These are phyloP conservation scores for Phytopythium oedochilum DNA, from an alignment of 352 stramenopile genomes.

Conservation along the genomic window DNA sequence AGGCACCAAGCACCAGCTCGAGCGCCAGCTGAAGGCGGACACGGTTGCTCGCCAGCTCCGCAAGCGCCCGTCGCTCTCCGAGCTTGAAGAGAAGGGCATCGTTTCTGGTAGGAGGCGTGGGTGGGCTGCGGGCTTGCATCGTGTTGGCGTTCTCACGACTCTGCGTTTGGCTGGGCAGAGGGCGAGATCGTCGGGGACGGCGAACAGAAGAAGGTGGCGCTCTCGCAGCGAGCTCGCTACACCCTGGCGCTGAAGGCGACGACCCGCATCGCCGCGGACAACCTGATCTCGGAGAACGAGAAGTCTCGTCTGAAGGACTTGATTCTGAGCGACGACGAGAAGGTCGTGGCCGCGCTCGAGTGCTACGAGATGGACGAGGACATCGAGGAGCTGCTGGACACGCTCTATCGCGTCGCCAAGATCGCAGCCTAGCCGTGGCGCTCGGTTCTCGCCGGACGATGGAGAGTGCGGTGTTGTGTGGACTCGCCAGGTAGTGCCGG, in stretches of 20 bases:
- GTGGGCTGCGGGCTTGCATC: too few species aligned
- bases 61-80: constrained; percentile 57
- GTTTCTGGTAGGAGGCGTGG: constrained; percentile 41
- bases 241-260: constrained; percentile 77
- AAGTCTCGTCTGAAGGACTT: constrained; percentile 81
- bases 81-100: constrained; percentile 77
- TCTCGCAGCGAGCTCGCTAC: constrained; percentile 65
- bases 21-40: constrained; percentile 67
- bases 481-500: neutral
- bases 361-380: constrained; percentile 80
- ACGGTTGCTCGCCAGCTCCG: constrained; percentile 63
- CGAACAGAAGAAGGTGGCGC: constrained; percentile 33
- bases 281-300: constrained; percentile 72
- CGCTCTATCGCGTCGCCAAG: constrained; percentile 74
- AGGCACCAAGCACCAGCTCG: constrained; percentile 64
- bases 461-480: neutral
- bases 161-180: constrained; percentile 33
- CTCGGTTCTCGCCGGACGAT: neutral
- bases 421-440: constrained; percentile 12
- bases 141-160: constrained; percentile 8
- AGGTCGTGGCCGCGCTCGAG: constrained; percentile 71
- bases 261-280: constrained; percentile 72
- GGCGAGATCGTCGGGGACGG: constrained; percentile 54
- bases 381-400: constrained; percentile 84
- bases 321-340: constrained; percentile 77